These are phyloP conservation scores for Meyerozyma smithsonii DNA, from an alignment of 1,139 yeast genomes.

Conservation along the genomic window DNA sequence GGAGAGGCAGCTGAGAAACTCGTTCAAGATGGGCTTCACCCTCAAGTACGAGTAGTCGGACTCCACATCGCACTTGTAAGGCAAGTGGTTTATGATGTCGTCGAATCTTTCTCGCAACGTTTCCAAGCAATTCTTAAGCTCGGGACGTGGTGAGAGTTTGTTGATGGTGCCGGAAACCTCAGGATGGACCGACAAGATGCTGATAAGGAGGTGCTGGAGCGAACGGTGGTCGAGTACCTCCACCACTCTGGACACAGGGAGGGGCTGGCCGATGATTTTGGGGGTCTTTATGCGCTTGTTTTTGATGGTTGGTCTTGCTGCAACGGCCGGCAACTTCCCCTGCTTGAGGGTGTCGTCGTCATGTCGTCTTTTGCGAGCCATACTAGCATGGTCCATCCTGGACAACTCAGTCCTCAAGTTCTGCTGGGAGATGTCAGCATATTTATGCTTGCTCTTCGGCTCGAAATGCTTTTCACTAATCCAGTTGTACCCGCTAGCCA, in stretches of 20 bases:
- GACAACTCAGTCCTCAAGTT: neutral
- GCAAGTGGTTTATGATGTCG: constrained; percentile 48
- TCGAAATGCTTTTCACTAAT: neutral
- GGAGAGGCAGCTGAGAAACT: constrained; percentile 70
- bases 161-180: constrained; percentile 52
- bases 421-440: neutral
- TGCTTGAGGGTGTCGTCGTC: constrained; percentile 7
- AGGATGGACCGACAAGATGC: constrained; percentile 57
- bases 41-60: constrained; percentile 88
- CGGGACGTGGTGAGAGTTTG: constrained; percentile 54
- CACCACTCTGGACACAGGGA: constrained; percentile 58
- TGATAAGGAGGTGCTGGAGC: constrained; percentile 48
- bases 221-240: constrained; percentile 61
- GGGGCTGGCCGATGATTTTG: constrained; percentile 42
- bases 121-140: constrained; percentile 47
- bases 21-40: constrained; percentile 68
- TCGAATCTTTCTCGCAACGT: constrained; percentile 46
- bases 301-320: neutral
- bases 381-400: neutral
- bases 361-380: constrained; percentile 4
- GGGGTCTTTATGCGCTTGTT: constrained; percentile 37
- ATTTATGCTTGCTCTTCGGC: neutral
- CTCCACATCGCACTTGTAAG: constrained; percentile 67
- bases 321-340: neutral
- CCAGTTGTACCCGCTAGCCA: constrained; percentile 1